Conservation (phyloP, 2,329 filamentous ascomycete species). For the Calcarisporium arbuscula region DNA sequence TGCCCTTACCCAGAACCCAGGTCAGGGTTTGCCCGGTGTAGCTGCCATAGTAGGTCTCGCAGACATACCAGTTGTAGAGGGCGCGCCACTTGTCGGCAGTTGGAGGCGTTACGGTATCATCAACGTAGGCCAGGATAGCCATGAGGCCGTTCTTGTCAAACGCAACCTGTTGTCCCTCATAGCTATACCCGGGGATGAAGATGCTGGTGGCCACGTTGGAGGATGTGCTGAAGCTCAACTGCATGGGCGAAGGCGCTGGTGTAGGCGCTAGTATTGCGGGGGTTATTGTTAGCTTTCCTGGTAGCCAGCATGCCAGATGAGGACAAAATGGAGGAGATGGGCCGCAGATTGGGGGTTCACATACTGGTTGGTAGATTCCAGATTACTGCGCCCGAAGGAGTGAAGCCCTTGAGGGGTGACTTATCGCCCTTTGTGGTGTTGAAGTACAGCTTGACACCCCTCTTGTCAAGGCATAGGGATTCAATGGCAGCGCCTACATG, state of each 20-base stretch:
- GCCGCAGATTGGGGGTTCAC: too few relatives aligned
- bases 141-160: slow-evolving; percentile 13
- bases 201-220: slow-evolving; percentile 16
- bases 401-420: slow-evolving; percentile 7
- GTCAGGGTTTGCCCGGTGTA: slow-evolving; percentile 13
- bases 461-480: slow-evolving; percentile 11
- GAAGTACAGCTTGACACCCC: slow-evolving; percentile 7
- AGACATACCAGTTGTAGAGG: slow-evolving; percentile 14
- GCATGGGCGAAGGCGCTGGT: slow-evolving; percentile 9
- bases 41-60: slow-evolving; percentile 10
- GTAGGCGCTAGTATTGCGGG: too few relatives aligned
- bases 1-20: slow-evolving; percentile 12
- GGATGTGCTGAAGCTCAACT: slow-evolving; percentile 12
- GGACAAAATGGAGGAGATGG: too few relatives aligned
- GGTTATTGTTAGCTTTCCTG: too few relatives aligned
- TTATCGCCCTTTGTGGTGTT: slow-evolving; percentile 12
- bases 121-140: slow-evolving; percentile 11
- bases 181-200: slow-evolving; percentile 12
- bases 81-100: slow-evolving; percentile 1
- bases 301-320: too few relatives aligned
- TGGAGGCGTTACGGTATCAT: slow-evolving; percentile 12
- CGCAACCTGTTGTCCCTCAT: slow-evolving; percentile 15
- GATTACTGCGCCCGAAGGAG: slow-evolving; percentile 6
- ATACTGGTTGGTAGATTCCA: slow-evolving; percentile 9
- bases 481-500: slow-evolving; percentile 16